Evolutionary conservation across 208 protist genomes (phyloP), one percentile per base, ranked within the genome.

Genomic region (Crithidia thermophila): DNA sequence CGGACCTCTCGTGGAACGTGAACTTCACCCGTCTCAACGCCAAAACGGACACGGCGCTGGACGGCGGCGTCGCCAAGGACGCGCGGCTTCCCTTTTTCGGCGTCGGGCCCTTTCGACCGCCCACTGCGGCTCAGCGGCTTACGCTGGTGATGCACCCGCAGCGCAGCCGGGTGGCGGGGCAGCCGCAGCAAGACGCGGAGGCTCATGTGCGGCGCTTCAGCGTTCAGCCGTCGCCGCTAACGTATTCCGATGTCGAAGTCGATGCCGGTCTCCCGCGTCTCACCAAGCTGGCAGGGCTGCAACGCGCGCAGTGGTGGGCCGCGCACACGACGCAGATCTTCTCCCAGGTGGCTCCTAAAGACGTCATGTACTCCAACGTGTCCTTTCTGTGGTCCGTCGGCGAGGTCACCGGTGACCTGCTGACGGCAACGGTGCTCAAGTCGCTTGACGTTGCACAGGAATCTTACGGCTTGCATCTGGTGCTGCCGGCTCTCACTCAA

Each of bases 341-440:
- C 33, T 33, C 34, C 14, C 60, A 37, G 34, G 49, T 74, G 13
- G 71, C 71, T 0, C 49, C 69, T 0, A 69, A 71, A 16, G 79
- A 84, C 23, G 20, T 25, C 37, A 56, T 70, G 55, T 23, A 30
- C 13, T 58, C 64, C 1, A 80, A 84, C 46, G 66, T 67, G 14
- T 67, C 79, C 1, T 11, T 78, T 8, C 55, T 80, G 50, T 77
- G 60, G 63, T 75, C 73, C 7, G 58, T 75, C 23, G 79, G 79
- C 13, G 66, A 75, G 33, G 37, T 76, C 20, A 75, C 67, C 4
- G 79, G 70, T 25, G 75, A 79, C 64, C 20, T 71, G 21, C 36
- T 55, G 0, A 76, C 75, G 1, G 27, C 73, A 23, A 76, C 67
- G 39, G 62, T 76, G 39, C 43, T 71, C 4, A 43, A 37, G 23